These are phyloP conservation scores for Zygosaccharomyces kombuchaensis DNA, from an alignment of 805 yeast species.

Conservation along the genomic window DNA sequence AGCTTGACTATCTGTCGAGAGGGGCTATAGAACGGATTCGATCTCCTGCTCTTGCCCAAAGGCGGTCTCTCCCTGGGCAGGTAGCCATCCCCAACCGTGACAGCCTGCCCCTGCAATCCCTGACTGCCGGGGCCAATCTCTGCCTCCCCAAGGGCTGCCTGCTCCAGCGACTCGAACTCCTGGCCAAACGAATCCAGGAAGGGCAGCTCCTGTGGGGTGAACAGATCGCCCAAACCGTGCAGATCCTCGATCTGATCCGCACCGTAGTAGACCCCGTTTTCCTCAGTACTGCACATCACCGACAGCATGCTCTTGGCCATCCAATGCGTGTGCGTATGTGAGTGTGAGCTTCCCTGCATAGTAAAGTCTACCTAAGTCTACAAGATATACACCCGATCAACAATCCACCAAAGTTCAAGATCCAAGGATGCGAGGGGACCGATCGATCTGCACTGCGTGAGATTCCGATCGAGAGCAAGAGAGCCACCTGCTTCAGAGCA, in stretches of 20 bases:
- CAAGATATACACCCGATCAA: too few species aligned
- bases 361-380: too few species aligned
- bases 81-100: neutral
- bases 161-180: neutral
- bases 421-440: neutral
- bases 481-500: neutral
- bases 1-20: conserved; percentile 18
- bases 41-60: conserved; percentile 11
- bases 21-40: conserved; percentile 21
- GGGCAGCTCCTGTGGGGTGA: conserved; percentile 4
- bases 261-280: neutral
- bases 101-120: neutral
- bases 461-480: neutral
- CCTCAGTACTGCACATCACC: conserved; percentile 1
- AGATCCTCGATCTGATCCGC: conserved; percentile 3
- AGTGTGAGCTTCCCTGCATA: too few species aligned
- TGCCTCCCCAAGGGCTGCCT: neutral
- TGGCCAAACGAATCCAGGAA: conserved; percentile 2
- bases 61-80: conserved; percentile 9
- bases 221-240: conserved; percentile 1
- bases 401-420: neutral
- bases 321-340: neutral
- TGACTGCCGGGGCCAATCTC: neutral
- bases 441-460: neutral
- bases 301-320: conserved; percentile 1